Base-by-base conservation (phyloP, 345 rosid genomes). In the Bruguiera parviflora region DNA sequence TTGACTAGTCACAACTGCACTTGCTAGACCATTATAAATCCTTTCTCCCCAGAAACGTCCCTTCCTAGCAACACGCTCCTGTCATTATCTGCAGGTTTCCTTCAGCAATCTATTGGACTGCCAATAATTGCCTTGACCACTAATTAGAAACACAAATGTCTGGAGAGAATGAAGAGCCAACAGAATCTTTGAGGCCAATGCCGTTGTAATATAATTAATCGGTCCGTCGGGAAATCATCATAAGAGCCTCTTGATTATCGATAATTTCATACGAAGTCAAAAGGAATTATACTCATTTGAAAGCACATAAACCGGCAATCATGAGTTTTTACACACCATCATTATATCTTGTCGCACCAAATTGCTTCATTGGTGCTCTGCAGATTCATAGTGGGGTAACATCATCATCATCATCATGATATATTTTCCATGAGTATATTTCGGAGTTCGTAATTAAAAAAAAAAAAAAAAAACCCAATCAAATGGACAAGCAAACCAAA, bases 321-420 rank as follows among this genome's bases (percentile, higher is more conserved):
- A 82, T 78, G 79, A 71, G 56, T 43, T 75, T 60, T 53, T 66
- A 16, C 72, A 68, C 80, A 75, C 24, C 33, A 77, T 78, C 59
- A 77, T 78, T 65, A 37, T 9, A 39, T 18, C 29, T 55, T 78
- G 84, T 68, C 72, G 84, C 76, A 71, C 76, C 72, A 68, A 32
- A 37, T 53, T 43, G 35, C 43, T 8, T 58, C 9, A 63, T 73
- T 43, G 25, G 19, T 73, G 67, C 49, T 63, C 15, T 35, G 25
- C 57, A 46, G 58, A 35, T 46, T 39, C 60, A 65, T 56, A 19
- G 20, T 66, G 35, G 71, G 57, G 37, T 8, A 33, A 33, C 37
- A 33, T 7, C 37, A 80, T 49, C 22, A 32, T 58, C 47, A 66
- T 19, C 64, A 47, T 3, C 47, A 7, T 4, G 2, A 22, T 22